These are phyloP conservation scores for Candida easanensis DNA, from an alignment of 805 yeast genomes.

Conservation along the genomic window DNA sequence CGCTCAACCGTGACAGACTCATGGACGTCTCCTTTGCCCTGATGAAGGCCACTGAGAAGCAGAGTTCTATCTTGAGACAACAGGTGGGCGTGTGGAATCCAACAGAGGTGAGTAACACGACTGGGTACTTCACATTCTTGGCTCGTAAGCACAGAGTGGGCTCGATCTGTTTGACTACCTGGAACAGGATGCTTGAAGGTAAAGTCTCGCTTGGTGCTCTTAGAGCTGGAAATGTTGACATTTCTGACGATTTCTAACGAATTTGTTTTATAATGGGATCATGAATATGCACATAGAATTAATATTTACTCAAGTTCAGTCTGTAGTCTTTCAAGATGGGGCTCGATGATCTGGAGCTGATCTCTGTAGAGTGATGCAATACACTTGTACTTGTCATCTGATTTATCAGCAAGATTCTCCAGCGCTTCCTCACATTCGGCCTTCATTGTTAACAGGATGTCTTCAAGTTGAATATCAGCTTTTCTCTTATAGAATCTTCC, in stretches of 20 bases:
- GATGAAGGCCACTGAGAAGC: slow-evolving; percentile 18
- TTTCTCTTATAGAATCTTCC: slow-evolving; percentile 38
- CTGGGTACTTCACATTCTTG: slow-evolving; percentile 19
- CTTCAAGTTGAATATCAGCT: slow-evolving; percentile 30
- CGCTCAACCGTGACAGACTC: slow-evolving; percentile 33
- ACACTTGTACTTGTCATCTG: slow-evolving; percentile 18
- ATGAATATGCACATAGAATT: neutral
- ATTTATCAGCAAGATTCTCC: slow-evolving; percentile 18
- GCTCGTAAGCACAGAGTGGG: slow-evolving; percentile 16
- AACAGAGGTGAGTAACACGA: slow-evolving; percentile 18
- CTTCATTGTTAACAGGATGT: slow-evolving; percentile 33
- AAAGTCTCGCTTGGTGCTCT: slow-evolving; percentile 10
- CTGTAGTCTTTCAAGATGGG: slow-evolving; percentile 2
- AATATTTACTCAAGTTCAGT: no score
- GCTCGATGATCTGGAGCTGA: slow-evolving; percentile 14
- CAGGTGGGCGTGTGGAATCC: slow-evolving; percentile 9
- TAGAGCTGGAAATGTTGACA: neutral
- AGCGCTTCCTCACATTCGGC: slow-evolving; percentile 25
- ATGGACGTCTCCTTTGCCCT: slow-evolving; percentile 32
- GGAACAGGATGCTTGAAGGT: slow-evolving; percentile 21
- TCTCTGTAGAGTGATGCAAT: slow-evolving; percentile 15
- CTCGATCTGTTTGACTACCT: slow-evolving; percentile 13
- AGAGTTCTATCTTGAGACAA: slow-evolving; percentile 16
- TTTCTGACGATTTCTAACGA: neutral
- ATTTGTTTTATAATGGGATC: neutral